Evolutionary conservation across 176 grass and related monocot species (phyloP).

Genomic region (Lolium multiflorum): DNA sequence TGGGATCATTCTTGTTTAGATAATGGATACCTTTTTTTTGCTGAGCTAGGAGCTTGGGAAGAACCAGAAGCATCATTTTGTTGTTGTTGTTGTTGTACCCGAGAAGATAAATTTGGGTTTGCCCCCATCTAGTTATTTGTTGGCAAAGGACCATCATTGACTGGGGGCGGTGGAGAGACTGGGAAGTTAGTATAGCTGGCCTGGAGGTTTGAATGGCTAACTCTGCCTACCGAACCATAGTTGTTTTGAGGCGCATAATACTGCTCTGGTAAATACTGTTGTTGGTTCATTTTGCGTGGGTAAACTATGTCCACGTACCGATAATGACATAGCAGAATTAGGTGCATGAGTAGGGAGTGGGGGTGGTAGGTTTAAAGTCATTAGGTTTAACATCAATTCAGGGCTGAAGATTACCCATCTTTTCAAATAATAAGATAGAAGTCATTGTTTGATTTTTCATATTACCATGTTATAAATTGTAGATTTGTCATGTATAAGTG

Average conservation of each 20-base stretch:
- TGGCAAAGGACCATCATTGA: slow-evolving; percentile 40
- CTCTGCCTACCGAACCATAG: too few relatives aligned
- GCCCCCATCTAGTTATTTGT: slow-evolving; percentile 49
- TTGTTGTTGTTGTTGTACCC: slow-evolving; percentile 53
- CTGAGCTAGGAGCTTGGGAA: too few relatives aligned
- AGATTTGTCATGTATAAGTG: slow-evolving; percentile 44
- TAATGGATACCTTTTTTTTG: too few relatives aligned
- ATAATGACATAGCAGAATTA: slow-evolving; percentile 38
- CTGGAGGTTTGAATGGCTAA: too few relatives aligned
- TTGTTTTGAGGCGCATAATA: too few relatives aligned
- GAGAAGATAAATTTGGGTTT: slow-evolving; percentile 42
- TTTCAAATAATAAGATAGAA: slow-evolving; percentile 4
- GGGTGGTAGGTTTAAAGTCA: slow-evolving; percentile 54
- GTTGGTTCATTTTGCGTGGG: slow-evolving; percentile 54
- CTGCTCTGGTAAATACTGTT: slow-evolving; percentile 61
- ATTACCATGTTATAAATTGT: slow-evolving; percentile 36
- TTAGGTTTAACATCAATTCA: slow-evolving; percentile 52
- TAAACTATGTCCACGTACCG: slow-evolving; percentile 47
- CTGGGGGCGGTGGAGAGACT: slow-evolving; percentile 38
- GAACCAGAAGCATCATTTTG: slow-evolving; percentile 32
- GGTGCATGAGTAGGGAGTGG: slow-evolving; percentile 33
- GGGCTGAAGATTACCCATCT: slow-evolving; percentile 42
- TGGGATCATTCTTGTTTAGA: too few relatives aligned
- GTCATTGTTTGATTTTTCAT: slow-evolving; percentile 47
- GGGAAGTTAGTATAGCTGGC: slow-evolving; percentile 13